Base-by-base conservation (phyloP, 2,329 filamentous ascomycete genomes). In the Hortaea werneckii region DNA sequence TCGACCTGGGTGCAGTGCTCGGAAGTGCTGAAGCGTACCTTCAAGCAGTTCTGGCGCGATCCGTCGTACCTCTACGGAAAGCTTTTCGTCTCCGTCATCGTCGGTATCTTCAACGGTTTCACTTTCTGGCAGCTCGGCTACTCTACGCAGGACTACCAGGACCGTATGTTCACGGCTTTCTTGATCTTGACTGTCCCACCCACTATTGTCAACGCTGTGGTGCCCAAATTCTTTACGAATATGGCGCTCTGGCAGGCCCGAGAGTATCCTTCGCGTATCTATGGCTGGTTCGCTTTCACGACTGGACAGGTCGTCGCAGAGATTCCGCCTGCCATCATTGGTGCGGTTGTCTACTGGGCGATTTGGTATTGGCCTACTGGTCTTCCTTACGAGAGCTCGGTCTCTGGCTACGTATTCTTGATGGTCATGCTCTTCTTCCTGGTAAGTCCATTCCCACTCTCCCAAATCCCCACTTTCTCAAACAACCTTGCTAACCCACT, bases 361-460 rank as follows among this genome's bases (percentile, higher is more conserved):
- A 66, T 87, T 0, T 89, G 84, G 83, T 90, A 90, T 66, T 90
- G 77, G 63, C 77, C 84, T 0, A 77, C 81, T 0, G 85, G 86
- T 0, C 69, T 89, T 1, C 83, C 85, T 0, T 73, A 73, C 0
- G 77, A 83, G 49, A 75, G 77, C 30, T 73, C 74, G 1, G 77
- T 77, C 0, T 77, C 83, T 0, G 86, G 85, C 9, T 90, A 89
- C 61, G 77, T 82, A 11, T 90, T 84, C 68, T 67, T 90, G 27
- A 88, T 92, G 82, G 78, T 77, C 0, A 68, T 89, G 58, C 73
- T 90, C 0, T 88, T 88, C 68, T 87, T 80, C 69, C 64, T 89
- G 6, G 20, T 20, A 20, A 20, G 20, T 20, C 20, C 20, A 20
- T 20, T 20, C 20, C 20, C 20, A 20, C 20, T 20, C 20, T 20